Evolutionary conservation across 2,329 filamentous ascomycete genomes (phyloP), one percentile per base, ranked within the genome.

Genomic region (Fusarium sp.): DNA sequence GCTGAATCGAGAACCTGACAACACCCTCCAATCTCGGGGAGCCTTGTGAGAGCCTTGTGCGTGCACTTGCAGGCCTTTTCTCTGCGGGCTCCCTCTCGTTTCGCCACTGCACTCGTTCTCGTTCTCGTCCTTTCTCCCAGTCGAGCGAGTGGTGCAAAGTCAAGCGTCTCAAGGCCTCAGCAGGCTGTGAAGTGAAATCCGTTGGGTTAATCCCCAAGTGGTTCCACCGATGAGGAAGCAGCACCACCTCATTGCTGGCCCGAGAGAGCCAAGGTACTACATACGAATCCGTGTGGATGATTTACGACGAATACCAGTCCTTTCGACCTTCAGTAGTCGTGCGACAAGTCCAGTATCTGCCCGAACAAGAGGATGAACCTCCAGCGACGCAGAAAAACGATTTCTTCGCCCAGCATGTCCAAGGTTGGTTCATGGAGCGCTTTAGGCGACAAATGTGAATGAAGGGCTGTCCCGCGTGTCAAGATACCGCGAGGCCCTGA

Each of bases 261-360:
- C 62, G 63, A 51, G 54, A 66, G 70, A 64, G 64, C 64, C 70
- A 63, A 71, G 56, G 67, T 75, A 76, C 77, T 79, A 79, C 70
- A 78, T 79, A 79, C 72, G 73, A 67, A 78, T 78, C 77, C 77
- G 70, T 70, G 62, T 69, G 77, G 77, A 79, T 78, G 49, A 75
- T 78, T 79, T 80, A 78, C 76, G 77, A 77, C 66, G 31, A 54
- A 62, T 50, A 38, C 57, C 64, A 57, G 58, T 59, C 62, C 69
- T 63, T 66, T 57, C 53, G 42, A 46, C 25, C 56, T 42, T 56
- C 34, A 67, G 59, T 61, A 58, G 56, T 56, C 54, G 33, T 51
- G 58, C 49, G 54, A 42, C 55, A 16, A 25, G 25, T 16, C 33
- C 46, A 53, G 44, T 20, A 46, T 53, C 36, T 33, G 34, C 46